phyloP scores from a whole-genome alignment of 2,329 filamentous ascomycete species.

The Cytospora paraplurivora region DNA sequence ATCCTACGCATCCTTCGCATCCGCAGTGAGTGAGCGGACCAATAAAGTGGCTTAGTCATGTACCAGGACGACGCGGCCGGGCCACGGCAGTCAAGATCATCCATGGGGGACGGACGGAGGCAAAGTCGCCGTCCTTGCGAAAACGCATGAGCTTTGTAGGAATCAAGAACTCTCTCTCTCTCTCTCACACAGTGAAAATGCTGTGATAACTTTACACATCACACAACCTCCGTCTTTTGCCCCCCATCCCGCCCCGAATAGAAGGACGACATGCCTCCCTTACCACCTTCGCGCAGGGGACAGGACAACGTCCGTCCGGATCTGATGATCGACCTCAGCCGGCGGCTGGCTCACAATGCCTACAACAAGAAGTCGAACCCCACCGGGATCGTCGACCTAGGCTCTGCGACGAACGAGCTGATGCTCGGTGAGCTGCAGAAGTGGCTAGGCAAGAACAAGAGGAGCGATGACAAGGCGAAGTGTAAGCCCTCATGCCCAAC shows the following conservation, averaged over 20 bases:
- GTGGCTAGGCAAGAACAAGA: slow-evolving; percentile 19
- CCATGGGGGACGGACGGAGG: too few species aligned
- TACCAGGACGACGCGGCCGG: not conserved
- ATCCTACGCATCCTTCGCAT: not conserved
- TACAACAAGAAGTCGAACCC: slow-evolving; percentile 24
- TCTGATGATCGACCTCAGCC: slow-evolving; percentile 26
- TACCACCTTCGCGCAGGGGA: slow-evolving; percentile 23
- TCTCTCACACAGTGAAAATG: too few species aligned
- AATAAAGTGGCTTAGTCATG: not conserved
- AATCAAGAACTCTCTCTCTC: too few species aligned
- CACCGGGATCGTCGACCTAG: slow-evolving; percentile 22
- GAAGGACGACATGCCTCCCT: slow-evolving; percentile 12
- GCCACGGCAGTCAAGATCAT: too few species aligned
- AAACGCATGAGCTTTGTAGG: too few species aligned
- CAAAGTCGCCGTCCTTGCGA: too few species aligned
- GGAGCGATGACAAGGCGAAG: slow-evolving; percentile 12
- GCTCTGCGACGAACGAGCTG: slow-evolving; percentile 22
- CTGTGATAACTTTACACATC: not conserved
- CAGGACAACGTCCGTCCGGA: slow-evolving; percentile 24
- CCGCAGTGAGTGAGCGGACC: not conserved
- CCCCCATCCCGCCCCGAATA: not conserved
- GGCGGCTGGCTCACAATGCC: slow-evolving; percentile 18
- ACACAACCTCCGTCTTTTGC: not conserved
- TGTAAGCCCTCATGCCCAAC: slow-evolving; percentile 15
- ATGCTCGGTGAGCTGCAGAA: slow-evolving; percentile 23